Conservation (phyloP, 78 protist species). For the Guillardia theta region DNA sequence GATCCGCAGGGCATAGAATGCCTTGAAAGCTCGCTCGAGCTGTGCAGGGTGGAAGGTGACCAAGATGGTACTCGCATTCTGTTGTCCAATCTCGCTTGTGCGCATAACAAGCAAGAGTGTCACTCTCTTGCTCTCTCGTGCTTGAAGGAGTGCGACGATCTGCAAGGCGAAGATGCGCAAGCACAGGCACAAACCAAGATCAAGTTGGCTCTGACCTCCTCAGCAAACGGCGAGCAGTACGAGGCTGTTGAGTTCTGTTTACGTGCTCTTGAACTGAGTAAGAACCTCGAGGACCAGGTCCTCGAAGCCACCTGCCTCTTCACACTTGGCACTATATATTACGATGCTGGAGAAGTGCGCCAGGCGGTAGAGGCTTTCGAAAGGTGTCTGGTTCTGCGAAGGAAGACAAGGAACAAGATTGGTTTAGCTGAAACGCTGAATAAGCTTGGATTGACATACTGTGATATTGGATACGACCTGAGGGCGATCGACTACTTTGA, state of each 20-base stretch:
- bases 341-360: constrained; percentile 26
- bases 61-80: background rate
- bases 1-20: constrained; percentile 1
- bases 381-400: background rate
- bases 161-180: background rate
- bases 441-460: constrained; percentile 12
- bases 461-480: constrained; percentile 17
- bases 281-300: background rate
- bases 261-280: background rate
- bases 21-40: background rate
- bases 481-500: constrained; percentile 29
- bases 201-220: constrained; percentile 12
- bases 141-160: background rate
- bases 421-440: constrained; percentile 13
- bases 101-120: background rate
- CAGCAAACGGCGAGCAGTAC: background rate
- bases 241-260: background rate
- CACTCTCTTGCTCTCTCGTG: background rate
- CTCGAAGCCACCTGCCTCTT: background rate
- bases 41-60: background rate
- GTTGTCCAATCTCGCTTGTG: background rate
- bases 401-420: background rate
- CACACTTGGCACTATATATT: background rate
- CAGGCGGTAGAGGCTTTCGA: constrained; percentile 32
- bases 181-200: background rate